Base-by-base conservation (phyloP, 2,329 filamentous ascomycete genomes). In the Fonsecaea nubica region DNA sequence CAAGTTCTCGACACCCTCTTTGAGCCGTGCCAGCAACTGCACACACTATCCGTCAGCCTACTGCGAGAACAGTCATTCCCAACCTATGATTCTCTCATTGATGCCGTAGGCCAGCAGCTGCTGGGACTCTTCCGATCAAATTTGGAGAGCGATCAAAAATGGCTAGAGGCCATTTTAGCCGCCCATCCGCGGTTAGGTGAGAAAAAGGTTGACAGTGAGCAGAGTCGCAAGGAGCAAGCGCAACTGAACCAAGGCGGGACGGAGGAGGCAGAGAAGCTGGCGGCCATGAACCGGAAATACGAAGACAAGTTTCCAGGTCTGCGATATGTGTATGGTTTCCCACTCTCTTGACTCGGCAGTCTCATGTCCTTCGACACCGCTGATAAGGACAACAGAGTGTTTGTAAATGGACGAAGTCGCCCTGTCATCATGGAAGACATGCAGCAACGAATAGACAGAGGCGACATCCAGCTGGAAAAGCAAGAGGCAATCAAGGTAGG, bases 111-210 rank as follows among this genome's bases (percentile, higher is more conserved):
- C 18, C 75, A 82, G 9, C 85, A 89, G 72, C 84, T 97, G 61
- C 83, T 83, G 10, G 81, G 83, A 1, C 83, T 93, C 2, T 82
- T 84, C 8, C 82, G 84, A 3, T 84, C 83, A 7, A 76, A 77
- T 35, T 83, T 79, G 7, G 78, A 81, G 21, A 80, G 80, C 42
- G 84, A 88, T 67, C 84, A 81, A 6, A 74, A 80, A 58, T 86
- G 83, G 67, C 84, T 97, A 0, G 86, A 92, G 52, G 82, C 83
- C 15, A 93, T 97, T 65, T 82, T 97, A 1, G 88, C 87, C 59
- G 89, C 92, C 8, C 93, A 97, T 77, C 93, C 93, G 0, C 86
- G 93, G 2, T 85, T 97, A 8, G 93, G 93, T 12, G 90, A 89
- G 73, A 90, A 90, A 77, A 91, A 90, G 75, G 88, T 93, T 48